These are phyloP conservation scores for Teunomyces aglyptinius DNA, from an alignment of 805 yeast species.

Conservation along the genomic window DNA sequence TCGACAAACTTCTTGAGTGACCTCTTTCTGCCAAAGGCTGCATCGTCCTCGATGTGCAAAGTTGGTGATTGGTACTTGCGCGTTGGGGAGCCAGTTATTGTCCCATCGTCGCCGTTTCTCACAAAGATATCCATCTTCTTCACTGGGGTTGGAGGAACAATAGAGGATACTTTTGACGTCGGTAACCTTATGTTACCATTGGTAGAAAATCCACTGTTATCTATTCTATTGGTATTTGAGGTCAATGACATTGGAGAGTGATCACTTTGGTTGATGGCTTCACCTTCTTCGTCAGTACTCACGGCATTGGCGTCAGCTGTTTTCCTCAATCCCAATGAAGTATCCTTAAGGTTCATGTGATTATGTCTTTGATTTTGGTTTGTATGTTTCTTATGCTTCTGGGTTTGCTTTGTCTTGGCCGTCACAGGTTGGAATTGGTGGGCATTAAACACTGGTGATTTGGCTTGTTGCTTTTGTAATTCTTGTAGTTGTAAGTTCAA, in stretches of 20 bases:
- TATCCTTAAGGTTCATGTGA: constrained; percentile 39
- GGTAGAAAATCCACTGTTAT: constrained; percentile 43
- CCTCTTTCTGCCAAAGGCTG: constrained; percentile 25
- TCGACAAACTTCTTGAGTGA: constrained; percentile 39
- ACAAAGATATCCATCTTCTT: constrained; percentile 51
- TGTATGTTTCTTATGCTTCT: constrained; percentile 7
- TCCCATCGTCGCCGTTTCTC: constrained; percentile 11
- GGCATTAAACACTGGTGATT: constrained; percentile 6
- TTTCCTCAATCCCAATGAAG: constrained; percentile 38
- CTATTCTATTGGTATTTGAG: neutral
- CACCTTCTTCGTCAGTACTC: constrained; percentile 2
- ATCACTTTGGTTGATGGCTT: constrained; percentile 8
- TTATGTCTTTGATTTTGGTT: constrained; percentile 25
- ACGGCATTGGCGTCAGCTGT: constrained; percentile 11
- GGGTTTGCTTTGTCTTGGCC: neutral
- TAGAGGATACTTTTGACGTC: constrained; percentile 38
- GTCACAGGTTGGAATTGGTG: constrained; percentile 1
- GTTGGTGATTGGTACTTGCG: constrained; percentile 5
- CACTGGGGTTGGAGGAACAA: constrained; percentile 68
- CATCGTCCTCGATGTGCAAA: neutral
- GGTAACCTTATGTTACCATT: constrained; percentile 55
- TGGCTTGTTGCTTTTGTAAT: constrained; percentile 14
- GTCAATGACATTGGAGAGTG: constrained; percentile 2
- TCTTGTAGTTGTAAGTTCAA: constrained; percentile 29
- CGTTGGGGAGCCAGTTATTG: constrained; percentile 11